Base-by-base conservation (phyloP, 768 basidiomycete genomes). In the Botryobasidium botryosum region DNA sequence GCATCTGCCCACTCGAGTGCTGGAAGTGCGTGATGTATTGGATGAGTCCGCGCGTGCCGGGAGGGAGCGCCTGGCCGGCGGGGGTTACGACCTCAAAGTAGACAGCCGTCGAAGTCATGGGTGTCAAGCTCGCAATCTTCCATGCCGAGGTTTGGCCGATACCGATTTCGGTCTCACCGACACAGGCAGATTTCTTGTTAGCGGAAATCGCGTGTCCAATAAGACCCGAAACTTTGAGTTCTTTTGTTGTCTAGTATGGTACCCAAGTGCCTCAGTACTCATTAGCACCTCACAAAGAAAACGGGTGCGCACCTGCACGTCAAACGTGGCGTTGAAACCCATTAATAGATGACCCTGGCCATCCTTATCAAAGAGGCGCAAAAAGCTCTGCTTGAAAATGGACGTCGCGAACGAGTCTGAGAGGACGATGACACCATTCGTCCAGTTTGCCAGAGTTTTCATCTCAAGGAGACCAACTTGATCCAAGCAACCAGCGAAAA, bases 1-100 rank as follows among this genome's bases (percentile, higher is more conserved):
- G 77, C 65, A 79, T 82, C 57, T 91, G 83, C n/a, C 90, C 94
- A 12, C 85, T 86, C 6, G 92, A 72, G 60, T 97, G 92, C 59
- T 97, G 94, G 58, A 96, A 99, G 58, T 97, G 91, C 13, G 94
- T 97, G 46, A 97, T 85, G 55, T 97, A 97, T 60, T 97, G 94
- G 49, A 99, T 86, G 47, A 96, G 75, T 40, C 94, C 94, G 6
- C 88, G 81, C 26, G 84, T 84, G 46, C 85, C 85, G 5, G 77
- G 85, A 53, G 79, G 77, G 21, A 94, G 68, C 1, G 90, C 80
- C 57, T 96, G 88, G 2, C 91, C 92, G 15, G 91, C 90, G 20
- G 90, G 91, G 1, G 91, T 91, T 50, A 96, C 94, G 24, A 97
- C 94, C 59, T 99, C 94, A 57, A 99, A 96, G 66, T 97, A 99